Conservation (phyloP, 2,329 filamentous ascomycete genomes). For the Trichoderma harzianum region DNA sequence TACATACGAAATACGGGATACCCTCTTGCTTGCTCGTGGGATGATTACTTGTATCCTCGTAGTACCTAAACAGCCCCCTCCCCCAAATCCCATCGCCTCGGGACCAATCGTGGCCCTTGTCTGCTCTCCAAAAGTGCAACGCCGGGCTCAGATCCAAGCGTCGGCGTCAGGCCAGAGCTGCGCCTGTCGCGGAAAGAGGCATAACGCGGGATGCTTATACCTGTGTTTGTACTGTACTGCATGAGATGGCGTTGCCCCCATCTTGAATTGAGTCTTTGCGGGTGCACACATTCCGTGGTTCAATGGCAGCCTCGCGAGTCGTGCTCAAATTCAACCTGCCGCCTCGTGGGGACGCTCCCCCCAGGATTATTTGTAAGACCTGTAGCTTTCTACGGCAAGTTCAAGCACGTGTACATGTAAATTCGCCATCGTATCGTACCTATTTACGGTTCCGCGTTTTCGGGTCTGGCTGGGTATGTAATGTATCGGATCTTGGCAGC, state of each 20-base stretch:
- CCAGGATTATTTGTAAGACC: not conserved
- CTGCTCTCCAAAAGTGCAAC: slow-evolving; percentile 5
- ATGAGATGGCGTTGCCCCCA: not conserved
- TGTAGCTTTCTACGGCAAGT: not conserved
- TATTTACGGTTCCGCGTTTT: not conserved
- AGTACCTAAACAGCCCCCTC: not conserved
- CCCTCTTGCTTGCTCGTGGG: not conserved
- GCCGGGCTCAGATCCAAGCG: not conserved
- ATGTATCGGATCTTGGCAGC: not conserved
- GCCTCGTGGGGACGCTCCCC: not conserved
- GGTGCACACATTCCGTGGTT: not conserved
- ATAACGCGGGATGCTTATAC: not conserved
- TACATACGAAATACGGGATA: not conserved
- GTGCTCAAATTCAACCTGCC: not conserved
- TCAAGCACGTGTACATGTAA: not conserved
- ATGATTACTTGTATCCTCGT: too few species aligned
- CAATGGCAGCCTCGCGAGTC: not conserved
- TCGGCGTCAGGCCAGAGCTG: not conserved
- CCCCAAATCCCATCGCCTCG: not conserved
- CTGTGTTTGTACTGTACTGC: not conserved
- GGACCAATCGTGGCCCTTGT: slow-evolving; percentile 12
- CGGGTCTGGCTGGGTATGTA: not conserved
- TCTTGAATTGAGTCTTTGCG: not conserved
- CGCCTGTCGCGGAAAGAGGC: not conserved
- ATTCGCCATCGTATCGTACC: not conserved